These are phyloP conservation scores for Scutellaria minor DNA, from an alignment of 257 asterid species.

Conservation along the genomic window DNA sequence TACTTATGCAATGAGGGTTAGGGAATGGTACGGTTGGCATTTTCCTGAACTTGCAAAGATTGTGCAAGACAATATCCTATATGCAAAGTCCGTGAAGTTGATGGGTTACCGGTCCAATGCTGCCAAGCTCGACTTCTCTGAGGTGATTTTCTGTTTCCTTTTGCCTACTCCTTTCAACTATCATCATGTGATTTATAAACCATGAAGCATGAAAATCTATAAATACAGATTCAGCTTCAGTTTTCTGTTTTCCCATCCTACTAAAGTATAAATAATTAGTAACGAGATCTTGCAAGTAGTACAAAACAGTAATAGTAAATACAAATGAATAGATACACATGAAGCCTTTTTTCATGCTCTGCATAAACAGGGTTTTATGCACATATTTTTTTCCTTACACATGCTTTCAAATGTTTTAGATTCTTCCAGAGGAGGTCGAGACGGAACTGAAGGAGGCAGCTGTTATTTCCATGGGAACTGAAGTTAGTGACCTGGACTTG, in stretches of 20 bases:
- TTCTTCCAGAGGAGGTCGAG: constrained; percentile 80
- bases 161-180: background rate
- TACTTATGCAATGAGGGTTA: constrained; percentile 92
- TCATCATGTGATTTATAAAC: background rate
- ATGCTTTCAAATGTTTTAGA: constrained; percentile 41
- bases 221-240: constrained; percentile 26
- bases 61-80: constrained; percentile 70
- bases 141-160: constrained; percentile 48
- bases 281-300: background rate
- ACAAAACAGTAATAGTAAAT: background rate
- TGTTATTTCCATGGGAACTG: constrained; percentile 94
- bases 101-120: constrained; percentile 88
- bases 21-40: constrained; percentile 99
- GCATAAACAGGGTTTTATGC: too few relatives aligned
- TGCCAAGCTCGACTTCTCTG: constrained; percentile 82
- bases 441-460: constrained; percentile 83
- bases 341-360: too few relatives aligned
- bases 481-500: constrained; percentile 84
- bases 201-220: background rate
- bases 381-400: background rate
- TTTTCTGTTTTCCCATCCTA: background rate
- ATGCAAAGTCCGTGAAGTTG: constrained; percentile 81
- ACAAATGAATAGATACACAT: background rate
- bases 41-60: constrained; percentile 95
- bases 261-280: background rate